Base-by-base conservation (phyloP, 1,284 basidiomycete species). In the Cutaneotrichosporon dermatis region DNA sequence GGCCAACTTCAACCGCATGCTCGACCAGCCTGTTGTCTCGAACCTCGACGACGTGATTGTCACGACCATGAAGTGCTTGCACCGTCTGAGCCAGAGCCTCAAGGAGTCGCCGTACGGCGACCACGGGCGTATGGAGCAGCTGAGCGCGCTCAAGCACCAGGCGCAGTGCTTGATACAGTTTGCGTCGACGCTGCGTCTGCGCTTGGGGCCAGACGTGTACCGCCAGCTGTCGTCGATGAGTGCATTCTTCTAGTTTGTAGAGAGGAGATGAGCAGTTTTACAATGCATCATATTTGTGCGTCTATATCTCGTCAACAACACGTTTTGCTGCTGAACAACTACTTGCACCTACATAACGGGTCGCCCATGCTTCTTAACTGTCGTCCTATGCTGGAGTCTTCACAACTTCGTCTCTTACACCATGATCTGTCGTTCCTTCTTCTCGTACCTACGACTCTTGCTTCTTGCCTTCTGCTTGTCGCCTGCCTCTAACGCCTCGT, bases 1-100 rank as follows among this genome's bases (percentile, higher is more conserved):
- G 5, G 91, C 96, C 70, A 89, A 93, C 69, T 94, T 97, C 81
- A 88, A 88, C 74, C 85, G 89, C 43, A 60, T 76, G 15, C 88
- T 96, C 59, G 92, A 97, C 70, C 81, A 83, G 60, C 84, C 88
- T 4, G 82, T 98, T 68, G 89, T 94, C 65, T 84, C 88, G 64
- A 98, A 96, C 79, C 80, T 98, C 72, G 90, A 92, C 71, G 85
- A 86, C 4, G 89, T 96, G 73, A 83, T 98, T 42, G 85, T 92
- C 35, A 84, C 94, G 56, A 89, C 90, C n/a, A 99, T 98, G 95
- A 91, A 93, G 72, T 86, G 88, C 34, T 84, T 99, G 35, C 88
- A 89, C 63, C 85, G 84, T 25, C 83, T 92, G 8, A 88, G 92
- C 67, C 86, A 87, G 64, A 84, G 84, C 64, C 80, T 87, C 59